These are phyloP conservation scores for Boletus reticuloceps DNA, from an alignment of 768 basidiomycete genomes.

Conservation along the genomic window DNA sequence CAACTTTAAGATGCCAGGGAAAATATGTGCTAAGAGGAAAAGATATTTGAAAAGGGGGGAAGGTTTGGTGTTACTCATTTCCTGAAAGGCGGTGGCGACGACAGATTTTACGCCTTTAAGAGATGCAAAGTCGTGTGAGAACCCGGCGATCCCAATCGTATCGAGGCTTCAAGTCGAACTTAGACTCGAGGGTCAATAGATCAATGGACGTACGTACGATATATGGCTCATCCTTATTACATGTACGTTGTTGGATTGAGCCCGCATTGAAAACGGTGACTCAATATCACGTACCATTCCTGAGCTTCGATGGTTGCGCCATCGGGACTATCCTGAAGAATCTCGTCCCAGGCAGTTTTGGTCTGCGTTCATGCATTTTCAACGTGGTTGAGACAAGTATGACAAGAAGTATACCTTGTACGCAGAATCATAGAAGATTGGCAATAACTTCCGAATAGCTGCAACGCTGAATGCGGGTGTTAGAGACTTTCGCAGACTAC, in stretches of 20 bases:
- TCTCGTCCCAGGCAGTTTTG: slow-evolving; percentile 30
- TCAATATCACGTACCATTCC: slow-evolving; percentile 33
- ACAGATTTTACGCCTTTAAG: slow-evolving; percentile 32
- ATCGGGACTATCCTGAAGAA: slow-evolving; percentile 22
- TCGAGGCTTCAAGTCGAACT: slow-evolving; percentile 33
- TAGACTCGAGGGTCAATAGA: not conserved
- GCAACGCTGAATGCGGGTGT: slow-evolving; percentile 40
- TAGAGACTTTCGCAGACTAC: slow-evolving; percentile 34
- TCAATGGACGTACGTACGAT: slow-evolving; percentile 32
- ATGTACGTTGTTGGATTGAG: not conserved
- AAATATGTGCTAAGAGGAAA: slow-evolving; percentile 27
- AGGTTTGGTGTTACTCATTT: slow-evolving; percentile 22
- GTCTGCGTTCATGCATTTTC: slow-evolving; percentile 16
- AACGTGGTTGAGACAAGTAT: too few relatives aligned
- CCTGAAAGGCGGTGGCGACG: slow-evolving; percentile 19
- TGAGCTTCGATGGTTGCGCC: slow-evolving; percentile 45
- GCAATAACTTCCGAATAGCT: slow-evolving; percentile 32
- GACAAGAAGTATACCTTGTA: slow-evolving; percentile 33
- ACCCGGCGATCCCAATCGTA: slow-evolving; percentile 42
- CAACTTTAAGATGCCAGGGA: slow-evolving; percentile 31
- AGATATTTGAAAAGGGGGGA: slow-evolving; percentile 17
- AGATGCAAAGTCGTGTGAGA: slow-evolving; percentile 46
- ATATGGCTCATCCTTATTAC: slow-evolving; percentile 42
- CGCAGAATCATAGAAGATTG: slow-evolving; percentile 38
- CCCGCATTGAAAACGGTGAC: not conserved